Evolutionary conservation across 345 rosid genomes (phyloP).

Genomic region (Camelina sativa): DNA sequence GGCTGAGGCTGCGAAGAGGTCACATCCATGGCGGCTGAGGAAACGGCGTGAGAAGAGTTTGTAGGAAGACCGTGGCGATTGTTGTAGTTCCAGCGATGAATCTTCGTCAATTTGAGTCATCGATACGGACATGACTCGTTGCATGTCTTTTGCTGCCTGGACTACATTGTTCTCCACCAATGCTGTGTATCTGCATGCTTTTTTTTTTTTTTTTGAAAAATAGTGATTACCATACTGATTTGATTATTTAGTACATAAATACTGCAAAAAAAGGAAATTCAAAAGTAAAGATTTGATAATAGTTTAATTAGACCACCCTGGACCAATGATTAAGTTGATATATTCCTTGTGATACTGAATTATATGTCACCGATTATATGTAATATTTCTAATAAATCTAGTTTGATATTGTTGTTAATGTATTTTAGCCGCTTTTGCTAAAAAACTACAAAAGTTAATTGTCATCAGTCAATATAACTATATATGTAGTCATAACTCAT

Average conservation of each 20-base stretch:
- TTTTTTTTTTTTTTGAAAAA: too few species aligned
- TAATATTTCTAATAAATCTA: too few species aligned
- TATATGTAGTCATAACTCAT: not conserved
- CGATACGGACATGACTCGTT: conserved; percentile 59
- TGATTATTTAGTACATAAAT: not conserved
- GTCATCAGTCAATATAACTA: not conserved
- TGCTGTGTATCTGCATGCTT: conserved; percentile 66
- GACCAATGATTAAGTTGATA: too few species aligned
- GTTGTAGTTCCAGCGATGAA: conserved; percentile 13
- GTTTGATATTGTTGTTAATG: too few species aligned
- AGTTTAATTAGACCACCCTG: too few species aligned
- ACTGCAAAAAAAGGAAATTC: not conserved
- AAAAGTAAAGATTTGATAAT: not conserved
- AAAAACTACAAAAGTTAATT: not conserved
- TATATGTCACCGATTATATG: too few species aligned
- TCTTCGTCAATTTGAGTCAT: conserved; percentile 56
- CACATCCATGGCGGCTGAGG: conserved; percentile 64
- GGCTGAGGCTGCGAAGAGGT: conserved; percentile 64
- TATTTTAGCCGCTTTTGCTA: not conserved
- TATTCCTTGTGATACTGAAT: too few species aligned
- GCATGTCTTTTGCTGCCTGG: conserved; percentile 79
- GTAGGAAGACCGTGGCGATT: conserved; percentile 45
- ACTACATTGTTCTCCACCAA: conserved; percentile 64
- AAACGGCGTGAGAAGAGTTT: conserved; percentile 63
- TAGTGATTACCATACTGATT: not conserved